Conservation (phyloP, 1,284 basidiomycete genomes). For the Rhodotorula mucilaginosa region DNA sequence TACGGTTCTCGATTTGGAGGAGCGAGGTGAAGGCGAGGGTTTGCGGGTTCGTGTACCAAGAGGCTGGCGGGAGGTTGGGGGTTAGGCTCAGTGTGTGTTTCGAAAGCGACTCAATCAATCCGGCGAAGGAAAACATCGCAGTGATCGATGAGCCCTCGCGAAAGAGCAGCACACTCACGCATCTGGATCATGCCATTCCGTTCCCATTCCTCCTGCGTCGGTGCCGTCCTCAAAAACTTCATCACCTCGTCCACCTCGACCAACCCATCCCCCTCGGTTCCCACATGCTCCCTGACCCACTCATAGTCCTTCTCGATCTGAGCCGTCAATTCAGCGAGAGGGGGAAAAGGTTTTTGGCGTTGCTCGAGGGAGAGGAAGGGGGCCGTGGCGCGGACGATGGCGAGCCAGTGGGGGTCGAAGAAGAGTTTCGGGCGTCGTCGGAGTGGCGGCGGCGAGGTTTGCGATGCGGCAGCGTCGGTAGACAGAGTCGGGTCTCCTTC, state of each 20-base stretch:
- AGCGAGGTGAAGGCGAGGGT: conserved; percentile 81
- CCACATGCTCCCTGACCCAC: conserved; percentile 64
- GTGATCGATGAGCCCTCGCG: not conserved
- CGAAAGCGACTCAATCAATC: conserved; percentile 25
- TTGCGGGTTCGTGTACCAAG: conserved; percentile 84
- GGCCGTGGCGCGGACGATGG: conserved; percentile 82
- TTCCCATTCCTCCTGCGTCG: conserved; percentile 55
- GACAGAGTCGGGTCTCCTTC: too few species aligned
- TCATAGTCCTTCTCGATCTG: conserved; percentile 63
- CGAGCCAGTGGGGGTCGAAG: conserved; percentile 90
- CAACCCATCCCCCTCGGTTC: conserved; percentile 47
- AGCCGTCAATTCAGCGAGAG: conserved; percentile 55
- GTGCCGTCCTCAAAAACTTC: conserved; percentile 70
- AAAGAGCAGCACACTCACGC: conserved; percentile 11
- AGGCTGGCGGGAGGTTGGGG: conserved; percentile 53
- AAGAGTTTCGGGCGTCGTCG: conserved; percentile 23
- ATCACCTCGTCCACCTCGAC: conserved; percentile 62
- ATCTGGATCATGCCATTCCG: conserved; percentile 9
- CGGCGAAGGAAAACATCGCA: not conserved
- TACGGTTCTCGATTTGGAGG: conserved; percentile 74
- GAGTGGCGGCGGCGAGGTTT: conserved; percentile 23
- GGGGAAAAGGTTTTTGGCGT: conserved; percentile 58
- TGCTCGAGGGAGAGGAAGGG: conserved; percentile 64
- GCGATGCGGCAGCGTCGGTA: not conserved
- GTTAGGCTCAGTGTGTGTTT: not conserved